Evolutionary conservation across 2,329 filamentous ascomycete genomes (phyloP).

Genomic region (Aspergillus sp.): DNA sequence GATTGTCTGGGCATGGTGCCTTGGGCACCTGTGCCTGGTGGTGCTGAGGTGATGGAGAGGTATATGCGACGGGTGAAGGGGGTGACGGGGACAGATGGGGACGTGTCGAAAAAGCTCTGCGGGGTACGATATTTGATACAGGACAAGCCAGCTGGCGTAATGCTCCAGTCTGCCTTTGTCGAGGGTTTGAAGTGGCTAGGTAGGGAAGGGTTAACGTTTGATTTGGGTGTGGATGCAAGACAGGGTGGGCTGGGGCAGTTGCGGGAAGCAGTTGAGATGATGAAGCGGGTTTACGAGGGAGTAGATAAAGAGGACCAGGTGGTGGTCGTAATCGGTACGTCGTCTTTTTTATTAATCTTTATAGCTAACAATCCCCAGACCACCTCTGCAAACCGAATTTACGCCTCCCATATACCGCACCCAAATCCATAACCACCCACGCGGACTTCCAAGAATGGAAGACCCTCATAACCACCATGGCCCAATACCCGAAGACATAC

Average conservation of each 20-base stretch:
- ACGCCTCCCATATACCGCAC: constrained; percentile 46
- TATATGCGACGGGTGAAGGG: constrained; percentile 59
- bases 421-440: constrained; percentile 32
- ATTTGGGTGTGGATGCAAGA: constrained; percentile 75
- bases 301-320: constrained; percentile 45
- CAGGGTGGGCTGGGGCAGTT: constrained; percentile 66
- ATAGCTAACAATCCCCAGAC: constrained; percentile 44
- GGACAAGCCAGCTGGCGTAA: constrained; percentile 59
- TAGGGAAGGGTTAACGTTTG: constrained; percentile 60
- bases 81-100: constrained; percentile 44
- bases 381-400: constrained; percentile 86
- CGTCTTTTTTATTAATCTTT: neutral
- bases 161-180: constrained; percentile 57
- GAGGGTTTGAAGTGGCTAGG: constrained; percentile 59
- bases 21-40: constrained; percentile 75
- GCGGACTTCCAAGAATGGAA: constrained; percentile 62
- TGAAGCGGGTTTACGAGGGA: constrained; percentile 56
- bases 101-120: constrained; percentile 58
- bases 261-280: constrained; percentile 62
- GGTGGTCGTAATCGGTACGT: constrained; percentile 59
- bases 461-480: constrained; percentile 58
- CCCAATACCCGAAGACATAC: constrained; percentile 58
- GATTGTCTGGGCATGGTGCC: constrained; percentile 64
- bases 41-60: constrained; percentile 49
- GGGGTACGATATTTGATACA: constrained; percentile 81